Evolutionary conservation across 2,329 filamentous ascomycete genomes (phyloP), one percentile per base, ranked within the genome.

Genomic region (Diaporthe eres): DNA sequence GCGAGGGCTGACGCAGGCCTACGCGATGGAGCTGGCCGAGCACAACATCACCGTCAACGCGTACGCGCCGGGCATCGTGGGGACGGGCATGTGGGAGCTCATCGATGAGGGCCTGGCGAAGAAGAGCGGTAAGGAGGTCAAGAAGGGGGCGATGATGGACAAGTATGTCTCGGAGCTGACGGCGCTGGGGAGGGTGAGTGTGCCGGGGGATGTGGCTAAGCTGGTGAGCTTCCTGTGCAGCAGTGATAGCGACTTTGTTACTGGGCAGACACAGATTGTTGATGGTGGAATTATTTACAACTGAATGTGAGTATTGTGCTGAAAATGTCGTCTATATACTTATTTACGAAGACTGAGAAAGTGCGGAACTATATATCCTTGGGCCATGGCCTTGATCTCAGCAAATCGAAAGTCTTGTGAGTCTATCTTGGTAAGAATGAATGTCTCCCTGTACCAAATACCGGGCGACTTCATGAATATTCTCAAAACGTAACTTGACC

Each of bases 1-100:
- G 1, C 86, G 92, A 5, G 92, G 92, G 0, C 83, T 94, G 70
- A 92, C 90, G 0, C 91, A 94, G 81, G 90, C 88, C 0, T 92
- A 92, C 77, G 92, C 92, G 0, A 90, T 92, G 87, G 92, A 93
- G 77, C 86, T 93, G 82, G 92, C 92, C 0, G 82, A 84, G 63
- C 88, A 94, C 80, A 86, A 90, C 75, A 94, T 94, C 81, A 93
- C 90, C 0, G 91, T 89, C 28, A 94, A 94, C 78, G 88, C 89
- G 0, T 94, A 93, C 79, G 92, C 91, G 0, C 92, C 92, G 0
- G 92, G 92, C 0, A 92, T 94, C 65, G 91, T 94, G 0, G 91
- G 88, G 0, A 93, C 91, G 0, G 85, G 86, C 0, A 94, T 94
- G 92, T 94, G 92, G 92, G 92, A 93, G 61, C 80, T 90, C 2